phyloP scores from a whole-genome alignment of 1,139 yeast genomes.

The Kodamaea alishanica region DNA sequence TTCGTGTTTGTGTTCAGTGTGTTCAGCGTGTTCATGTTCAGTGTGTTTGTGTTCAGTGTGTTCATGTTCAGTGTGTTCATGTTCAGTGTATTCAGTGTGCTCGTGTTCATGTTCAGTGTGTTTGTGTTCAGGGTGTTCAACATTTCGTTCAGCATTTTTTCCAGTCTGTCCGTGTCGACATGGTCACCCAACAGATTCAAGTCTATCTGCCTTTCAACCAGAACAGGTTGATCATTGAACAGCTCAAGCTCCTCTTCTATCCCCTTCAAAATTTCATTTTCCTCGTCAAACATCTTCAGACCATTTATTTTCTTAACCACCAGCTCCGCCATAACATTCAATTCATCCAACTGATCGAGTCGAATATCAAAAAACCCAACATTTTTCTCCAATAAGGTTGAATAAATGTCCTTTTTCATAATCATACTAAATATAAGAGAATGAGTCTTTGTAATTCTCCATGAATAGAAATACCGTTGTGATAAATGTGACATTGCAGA shows the following conservation, averaged over 20 bases:
- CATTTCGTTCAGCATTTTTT: no score
- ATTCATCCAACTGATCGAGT: conserved; percentile 25
- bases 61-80: no score
- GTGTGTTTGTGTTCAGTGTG: no score
- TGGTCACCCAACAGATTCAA: background rate
- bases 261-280: conserved; percentile 11
- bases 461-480: conserved; percentile 41
- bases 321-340: conserved; percentile 19
- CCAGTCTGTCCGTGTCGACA: no score
- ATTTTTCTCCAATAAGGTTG: conserved; percentile 13
- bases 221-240: background rate
- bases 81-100: no score
- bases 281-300: conserved; percentile 11
- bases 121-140: no score
- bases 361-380: conserved; percentile 12
- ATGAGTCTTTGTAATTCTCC: conserved; percentile 41
- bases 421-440: conserved; percentile 24
- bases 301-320: conserved; percentile 13
- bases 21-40: no score
- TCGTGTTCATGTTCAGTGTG: no score
- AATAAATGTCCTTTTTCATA: conserved; percentile 29
- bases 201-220: background rate
- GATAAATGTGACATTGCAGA: conserved; percentile 29
- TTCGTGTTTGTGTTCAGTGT: no score
- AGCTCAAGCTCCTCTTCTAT: conserved; percentile 8